Evolutionary conservation across 2,329 filamentous ascomycete species (phyloP).

Genomic region (Elsinoe arachidis): DNA sequence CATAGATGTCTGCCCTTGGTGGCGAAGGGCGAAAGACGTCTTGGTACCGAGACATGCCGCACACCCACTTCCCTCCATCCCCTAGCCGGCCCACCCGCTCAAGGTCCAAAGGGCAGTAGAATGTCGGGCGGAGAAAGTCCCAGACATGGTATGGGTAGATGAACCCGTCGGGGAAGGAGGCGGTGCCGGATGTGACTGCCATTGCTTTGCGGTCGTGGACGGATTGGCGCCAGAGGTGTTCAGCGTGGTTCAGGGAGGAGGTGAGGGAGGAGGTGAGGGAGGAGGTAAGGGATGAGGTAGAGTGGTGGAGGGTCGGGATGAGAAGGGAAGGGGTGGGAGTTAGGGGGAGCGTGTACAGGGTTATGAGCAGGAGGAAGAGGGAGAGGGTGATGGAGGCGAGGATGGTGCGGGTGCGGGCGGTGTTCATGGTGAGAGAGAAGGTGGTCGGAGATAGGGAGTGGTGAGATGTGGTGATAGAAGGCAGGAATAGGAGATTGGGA

Average conservation of each 20-base stretch:
- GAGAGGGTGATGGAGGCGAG: conserved; percentile 2
- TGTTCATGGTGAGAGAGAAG: background rate
- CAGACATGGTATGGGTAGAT: conserved; percentile 22
- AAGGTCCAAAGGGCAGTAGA: conserved; percentile 35
- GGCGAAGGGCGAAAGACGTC: background rate
- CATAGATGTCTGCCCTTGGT: background rate
- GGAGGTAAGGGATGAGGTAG: background rate
- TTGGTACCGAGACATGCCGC: conserved; percentile 27
- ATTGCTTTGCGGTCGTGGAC: background rate
- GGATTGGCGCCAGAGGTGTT: background rate
- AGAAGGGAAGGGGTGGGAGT: background rate
- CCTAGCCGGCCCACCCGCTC: conserved; percentile 33
- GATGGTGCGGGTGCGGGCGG: conserved; percentile 2
- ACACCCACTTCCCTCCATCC: conserved; percentile 39
- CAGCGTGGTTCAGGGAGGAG: background rate
- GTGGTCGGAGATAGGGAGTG: background rate
- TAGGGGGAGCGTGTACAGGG: background rate
- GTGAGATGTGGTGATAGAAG: background rate
- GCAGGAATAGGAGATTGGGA: too few species aligned
- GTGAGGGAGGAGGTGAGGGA: background rate
- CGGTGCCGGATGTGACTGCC: background rate
- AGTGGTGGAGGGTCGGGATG: background rate
- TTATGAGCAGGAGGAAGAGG: background rate
- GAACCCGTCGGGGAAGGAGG: background rate
- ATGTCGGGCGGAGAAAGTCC: conserved; percentile 35